These are phyloP conservation scores for Podaxis rugospora DNA, from an alignment of 768 basidiomycete species.

Conservation along the genomic window DNA sequence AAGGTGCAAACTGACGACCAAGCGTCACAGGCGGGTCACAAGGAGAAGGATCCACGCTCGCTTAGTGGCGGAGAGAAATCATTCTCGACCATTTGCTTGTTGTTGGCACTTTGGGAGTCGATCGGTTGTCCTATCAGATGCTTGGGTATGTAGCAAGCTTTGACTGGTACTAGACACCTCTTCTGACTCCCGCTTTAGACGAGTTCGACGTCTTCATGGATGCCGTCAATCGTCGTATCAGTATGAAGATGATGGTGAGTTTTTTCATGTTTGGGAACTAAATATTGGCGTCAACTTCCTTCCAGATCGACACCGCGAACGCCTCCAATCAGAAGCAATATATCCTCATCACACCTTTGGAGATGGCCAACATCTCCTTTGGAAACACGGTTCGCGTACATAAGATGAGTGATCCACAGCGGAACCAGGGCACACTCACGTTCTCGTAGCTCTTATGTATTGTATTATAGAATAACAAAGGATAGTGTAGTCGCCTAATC, in stretches of 20 bases:
- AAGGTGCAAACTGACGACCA: slow-evolving; percentile 86
- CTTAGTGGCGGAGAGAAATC: slow-evolving; percentile 95
- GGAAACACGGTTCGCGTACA: slow-evolving; percentile 71
- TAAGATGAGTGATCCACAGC: slow-evolving; percentile 75
- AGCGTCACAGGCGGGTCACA: slow-evolving; percentile 45
- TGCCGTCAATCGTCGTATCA: slow-evolving; percentile 84
- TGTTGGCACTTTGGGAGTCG: slow-evolving; percentile 95
- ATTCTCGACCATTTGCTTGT: slow-evolving; percentile 90
- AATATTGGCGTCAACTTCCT: slow-evolving; percentile 3
- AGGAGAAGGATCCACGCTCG: slow-evolving; percentile 82
- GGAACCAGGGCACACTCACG: slow-evolving; percentile 47
- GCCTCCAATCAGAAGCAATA: slow-evolving; percentile 87
- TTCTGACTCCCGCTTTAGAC: slow-evolving; percentile 39
- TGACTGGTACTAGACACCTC: neutral
- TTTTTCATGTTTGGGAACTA: neutral
- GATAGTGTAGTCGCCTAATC: neutral
- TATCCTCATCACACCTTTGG: slow-evolving; percentile 94
- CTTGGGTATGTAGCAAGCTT: slow-evolving; percentile 49
- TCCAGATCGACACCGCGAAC: slow-evolving; percentile 84
- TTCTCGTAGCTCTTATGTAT: slow-evolving; percentile 15
- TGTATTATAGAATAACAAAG: neutral
- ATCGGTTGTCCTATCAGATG: slow-evolving; percentile 93
- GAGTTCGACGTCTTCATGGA: slow-evolving; percentile 99
- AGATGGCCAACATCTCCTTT: slow-evolving; percentile 70
- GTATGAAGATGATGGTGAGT: slow-evolving; percentile 92